Evolutionary conservation across 306 rosid genomes (phyloP).

Genomic region (Pachyrhizus erosus): DNA sequence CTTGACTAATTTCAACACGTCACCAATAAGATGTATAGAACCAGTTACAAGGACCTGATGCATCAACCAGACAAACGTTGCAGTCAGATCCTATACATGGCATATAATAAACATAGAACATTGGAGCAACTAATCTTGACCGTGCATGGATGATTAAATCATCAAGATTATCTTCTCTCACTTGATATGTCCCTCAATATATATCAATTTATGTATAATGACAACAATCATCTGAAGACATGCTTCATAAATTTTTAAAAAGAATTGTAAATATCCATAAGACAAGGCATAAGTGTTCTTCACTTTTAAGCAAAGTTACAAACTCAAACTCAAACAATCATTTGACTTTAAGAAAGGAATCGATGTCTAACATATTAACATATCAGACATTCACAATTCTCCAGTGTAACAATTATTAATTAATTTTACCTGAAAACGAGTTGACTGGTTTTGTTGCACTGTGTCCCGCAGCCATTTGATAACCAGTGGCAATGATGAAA

Average conservation of each 20-base stretch:
- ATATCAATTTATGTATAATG: no score
- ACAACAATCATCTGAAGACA: no score
- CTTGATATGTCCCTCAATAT: no score
- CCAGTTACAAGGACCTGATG: constrained; percentile 93
- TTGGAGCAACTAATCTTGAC: background rate
- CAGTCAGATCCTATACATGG: constrained; percentile 21
- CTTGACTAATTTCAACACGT: constrained; percentile 78
- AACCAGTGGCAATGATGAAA: constrained; percentile 81
- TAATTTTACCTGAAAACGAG: constrained; percentile 76
- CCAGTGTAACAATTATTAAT: background rate
- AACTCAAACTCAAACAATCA: background rate
- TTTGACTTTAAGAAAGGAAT: background rate
- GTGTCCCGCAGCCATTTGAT: constrained; percentile 85
- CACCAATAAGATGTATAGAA: constrained; percentile 93
- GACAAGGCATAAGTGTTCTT: no score
- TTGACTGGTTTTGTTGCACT: constrained; percentile 63
- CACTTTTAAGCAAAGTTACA: background rate
- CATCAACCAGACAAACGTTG: constrained; percentile 34
- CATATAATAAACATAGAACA: background rate
- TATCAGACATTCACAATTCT: constrained; percentile 16
- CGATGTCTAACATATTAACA: background rate
- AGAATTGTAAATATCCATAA: no score
- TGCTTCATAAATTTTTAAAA: no score
- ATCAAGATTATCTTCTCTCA: no score
- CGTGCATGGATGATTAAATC: no score